phyloP scores from a whole-genome alignment of 164 flowering plant genomes.

The Chloranthus sessilifolius region DNA sequence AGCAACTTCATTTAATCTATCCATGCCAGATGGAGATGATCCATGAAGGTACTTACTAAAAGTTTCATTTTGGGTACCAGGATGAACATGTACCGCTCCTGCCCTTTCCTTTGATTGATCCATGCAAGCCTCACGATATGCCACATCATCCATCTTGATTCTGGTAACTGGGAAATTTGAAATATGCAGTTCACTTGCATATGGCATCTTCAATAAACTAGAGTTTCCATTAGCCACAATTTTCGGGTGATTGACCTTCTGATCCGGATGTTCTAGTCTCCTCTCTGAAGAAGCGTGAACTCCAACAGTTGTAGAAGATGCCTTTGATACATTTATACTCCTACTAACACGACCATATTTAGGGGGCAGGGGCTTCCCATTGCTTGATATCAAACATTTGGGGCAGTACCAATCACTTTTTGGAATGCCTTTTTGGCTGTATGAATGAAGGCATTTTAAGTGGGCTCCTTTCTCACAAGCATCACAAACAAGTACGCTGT shows the following conservation, averaged over 20 bases:
- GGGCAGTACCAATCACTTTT: constrained; percentile 90
- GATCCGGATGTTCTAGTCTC: constrained; percentile 30
- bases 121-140: constrained; percentile 4
- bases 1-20: not conserved
- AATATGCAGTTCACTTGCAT: constrained; percentile 20
- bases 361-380: constrained; percentile 88
- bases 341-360: constrained; percentile 95
- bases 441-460: constrained; percentile 64
- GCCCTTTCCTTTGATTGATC: constrained; percentile 15
- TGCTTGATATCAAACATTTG: constrained; percentile 55
- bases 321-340: constrained; percentile 36
- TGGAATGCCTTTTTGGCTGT: constrained; percentile 58
- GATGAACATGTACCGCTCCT: constrained; percentile 18
- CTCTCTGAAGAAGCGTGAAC: constrained; percentile 40
- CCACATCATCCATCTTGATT: constrained; percentile 19
- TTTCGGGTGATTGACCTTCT: constrained; percentile 38
- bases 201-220: constrained; percentile 18
- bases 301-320: constrained; percentile 29
- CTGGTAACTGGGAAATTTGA: constrained; percentile 12
- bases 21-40: not conserved
- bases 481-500: constrained; percentile 81
- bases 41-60: not conserved
- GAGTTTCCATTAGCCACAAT: constrained; percentile 35
- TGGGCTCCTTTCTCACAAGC: constrained; percentile 91
- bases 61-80: constrained; percentile 23